These are phyloP conservation scores for Daedaleopsis nitida DNA, from an alignment of 768 basidiomycete species.

Conservation along the genomic window DNA sequence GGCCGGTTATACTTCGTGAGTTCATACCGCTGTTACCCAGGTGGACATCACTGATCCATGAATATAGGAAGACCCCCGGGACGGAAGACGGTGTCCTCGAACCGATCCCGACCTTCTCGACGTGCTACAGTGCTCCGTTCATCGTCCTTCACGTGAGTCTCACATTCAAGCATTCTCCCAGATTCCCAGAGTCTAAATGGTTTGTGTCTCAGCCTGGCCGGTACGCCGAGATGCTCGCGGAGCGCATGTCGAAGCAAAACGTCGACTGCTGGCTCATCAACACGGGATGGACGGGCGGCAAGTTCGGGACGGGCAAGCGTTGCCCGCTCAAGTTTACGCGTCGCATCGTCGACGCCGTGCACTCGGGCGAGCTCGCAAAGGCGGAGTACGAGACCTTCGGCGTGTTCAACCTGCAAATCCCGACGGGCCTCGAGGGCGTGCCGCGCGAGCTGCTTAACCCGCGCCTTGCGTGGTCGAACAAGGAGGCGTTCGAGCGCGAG, in stretches of 20 bases:
- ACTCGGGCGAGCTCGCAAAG: slow-evolving; percentile 86
- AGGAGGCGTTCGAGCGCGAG: slow-evolving; percentile 88
- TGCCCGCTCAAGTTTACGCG: slow-evolving; percentile 97
- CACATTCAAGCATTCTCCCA: neutral
- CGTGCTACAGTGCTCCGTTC: slow-evolving; percentile 99
- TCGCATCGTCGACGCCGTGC: slow-evolving; percentile 95
- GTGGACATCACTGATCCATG: slow-evolving; percentile 18
- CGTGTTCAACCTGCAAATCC: slow-evolving; percentile 84
- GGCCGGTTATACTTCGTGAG: slow-evolving; percentile 92
- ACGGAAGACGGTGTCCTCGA: slow-evolving; percentile 98
- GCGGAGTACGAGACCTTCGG: slow-evolving; percentile 85
- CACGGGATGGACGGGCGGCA: slow-evolving; percentile 96
- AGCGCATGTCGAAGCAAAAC: slow-evolving; percentile 85
- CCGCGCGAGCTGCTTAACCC: slow-evolving; percentile 93
- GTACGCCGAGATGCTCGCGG: slow-evolving; percentile 96
- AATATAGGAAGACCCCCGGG: slow-evolving; percentile 87
- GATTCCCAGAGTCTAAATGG: neutral
- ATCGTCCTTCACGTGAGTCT: slow-evolving; percentile 86
- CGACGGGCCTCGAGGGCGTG: slow-evolving; percentile 80
- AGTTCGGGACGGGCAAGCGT: slow-evolving; percentile 89
- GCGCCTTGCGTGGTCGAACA: slow-evolving; percentile 81
- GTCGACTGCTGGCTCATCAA: slow-evolving; percentile 99
- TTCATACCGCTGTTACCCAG: neutral
- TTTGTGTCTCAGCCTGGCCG: slow-evolving; percentile 89
- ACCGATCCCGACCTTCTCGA: slow-evolving; percentile 98